Base-by-base conservation (phyloP, 2,329 filamentous ascomycete genomes). In the Capronia coronata region DNA sequence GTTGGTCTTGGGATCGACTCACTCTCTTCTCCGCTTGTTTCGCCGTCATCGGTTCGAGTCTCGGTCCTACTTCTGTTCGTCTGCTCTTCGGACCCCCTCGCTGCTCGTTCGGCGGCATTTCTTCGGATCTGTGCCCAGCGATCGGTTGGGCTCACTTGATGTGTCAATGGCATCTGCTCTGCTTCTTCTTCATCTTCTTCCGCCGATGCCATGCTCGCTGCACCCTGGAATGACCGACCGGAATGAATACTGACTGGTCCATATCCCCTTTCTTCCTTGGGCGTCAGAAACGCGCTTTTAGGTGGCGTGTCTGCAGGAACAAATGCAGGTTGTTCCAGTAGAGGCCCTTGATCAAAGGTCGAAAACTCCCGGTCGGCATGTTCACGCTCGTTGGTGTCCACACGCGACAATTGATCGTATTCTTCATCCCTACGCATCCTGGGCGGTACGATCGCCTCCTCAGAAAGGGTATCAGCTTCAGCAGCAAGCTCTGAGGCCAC, bases 21-120 rank as follows among this genome's bases (percentile, higher is more conserved):
- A 88, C 86, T 93, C 75, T 95, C 91, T 77, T 97, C 91, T 48
- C 87, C 89, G 64, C 86, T 94, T n/a, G 87, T 93, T 60, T 94
- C 88, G n/a, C 79, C 81, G 62, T 93, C 88, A 55, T 91, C 87
- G 22, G 73, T 73, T 61, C 77, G 78, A 61, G 71, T 78, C 59
- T 79, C 77, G 38, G 75, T 75, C 32, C 75, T 75, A 58, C 71
- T 72, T n/a, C 55, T 48, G 8, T 43, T 46, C 11, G 49, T 51
- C 56, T 82, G 78, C 61, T 86, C 82, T 59, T 88, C 84, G 46
- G 78, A 81, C 37, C 79, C 74, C 54, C 81, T 76, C 46, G 75
- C 76, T 29, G 86, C 86, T 52, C 89, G 79, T 54, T 93, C 85
- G 2, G 89, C 89, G 9, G 93, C 93, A 62, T 96, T 96, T 75